Percentiles rank a stretch among this genome's conserved stretches.
Conservation (phyloP, 148 eudicot genomes). For the Suaeda aralocaspica region DNA sequence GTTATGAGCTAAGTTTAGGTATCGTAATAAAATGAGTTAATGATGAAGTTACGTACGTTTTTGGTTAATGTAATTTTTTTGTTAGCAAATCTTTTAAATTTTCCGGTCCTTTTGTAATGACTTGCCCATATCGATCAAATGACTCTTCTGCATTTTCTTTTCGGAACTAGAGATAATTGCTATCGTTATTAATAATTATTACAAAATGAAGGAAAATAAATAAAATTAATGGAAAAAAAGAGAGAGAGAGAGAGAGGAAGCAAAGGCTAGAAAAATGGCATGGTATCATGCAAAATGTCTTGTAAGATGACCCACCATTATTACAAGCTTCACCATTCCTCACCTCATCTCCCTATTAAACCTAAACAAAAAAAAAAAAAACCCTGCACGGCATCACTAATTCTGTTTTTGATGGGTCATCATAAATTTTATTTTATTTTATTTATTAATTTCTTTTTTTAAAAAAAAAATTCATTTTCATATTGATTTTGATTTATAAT, state of each 20-base stretch:
- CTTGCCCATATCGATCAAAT: too few relatives aligned
- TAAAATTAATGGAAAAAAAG: not conserved
- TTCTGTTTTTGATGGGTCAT: constrained; percentile 3
- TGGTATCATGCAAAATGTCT: constrained; percentile 25
- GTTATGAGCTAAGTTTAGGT: too few relatives aligned
- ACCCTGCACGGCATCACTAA: constrained; percentile 26
- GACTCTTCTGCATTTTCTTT: too few relatives aligned
- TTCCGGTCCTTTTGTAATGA: too few relatives aligned
- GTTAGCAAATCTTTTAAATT: too few relatives aligned
- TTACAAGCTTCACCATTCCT: not conserved
- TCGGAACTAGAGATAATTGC: too few relatives aligned
- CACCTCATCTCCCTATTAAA: constrained; percentile 3
- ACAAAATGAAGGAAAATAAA: not conserved
- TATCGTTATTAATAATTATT: too few relatives aligned
- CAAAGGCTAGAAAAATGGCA: constrained; percentile 19
- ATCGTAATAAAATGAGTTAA: too few relatives aligned
- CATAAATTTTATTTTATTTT: not conserved
- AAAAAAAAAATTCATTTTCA: not conserved
- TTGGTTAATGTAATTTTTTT: too few relatives aligned
- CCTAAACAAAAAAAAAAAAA: constrained; percentile 14
- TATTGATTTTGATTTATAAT: not conserved
- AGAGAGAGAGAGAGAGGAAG: not conserved
- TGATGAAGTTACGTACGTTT: too few relatives aligned
- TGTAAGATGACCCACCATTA: constrained; percentile 21
- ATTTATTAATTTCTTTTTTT: not conserved